phyloP scores from a whole-genome alignment of 2,329 filamentous ascomycete genomes.

The Malbranchea cinnamomea region DNA sequence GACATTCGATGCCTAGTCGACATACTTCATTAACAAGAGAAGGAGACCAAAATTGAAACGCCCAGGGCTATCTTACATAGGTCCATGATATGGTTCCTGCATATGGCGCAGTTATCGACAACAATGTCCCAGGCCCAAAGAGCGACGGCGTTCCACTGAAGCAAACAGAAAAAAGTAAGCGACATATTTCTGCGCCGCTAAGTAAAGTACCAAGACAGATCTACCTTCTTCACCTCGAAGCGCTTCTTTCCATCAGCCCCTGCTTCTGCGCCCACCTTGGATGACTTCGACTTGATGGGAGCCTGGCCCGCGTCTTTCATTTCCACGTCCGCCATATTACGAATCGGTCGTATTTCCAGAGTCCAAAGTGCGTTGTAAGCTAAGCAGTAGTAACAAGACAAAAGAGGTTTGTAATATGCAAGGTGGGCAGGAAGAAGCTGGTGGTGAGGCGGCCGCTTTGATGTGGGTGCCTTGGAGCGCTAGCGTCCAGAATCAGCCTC shows the following conservation, averaged over 20 bases:
- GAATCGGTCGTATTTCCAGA: too few relatives aligned
- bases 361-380: too few relatives aligned
- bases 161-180: neutral
- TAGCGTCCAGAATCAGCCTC: too few relatives aligned
- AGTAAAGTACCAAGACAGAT: neutral
- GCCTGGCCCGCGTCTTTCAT: slow-evolving; percentile 69
- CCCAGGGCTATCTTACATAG: too few relatives aligned
- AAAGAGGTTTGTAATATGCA: too few relatives aligned
- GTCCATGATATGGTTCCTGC: slow-evolving; percentile 99
- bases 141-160: slow-evolving; percentile 92
- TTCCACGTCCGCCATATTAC: slow-evolving; percentile 93
- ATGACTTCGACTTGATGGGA: slow-evolving; percentile 38
- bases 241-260: slow-evolving; percentile 65
- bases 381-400: too few relatives aligned
- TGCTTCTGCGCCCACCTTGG: slow-evolving; percentile 36
- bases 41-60: too few relatives aligned
- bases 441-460: too few relatives aligned
- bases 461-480: too few relatives aligned
- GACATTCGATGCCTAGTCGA: slow-evolving; percentile 74
- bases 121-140: slow-evolving; percentile 99
- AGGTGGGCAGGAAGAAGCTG: too few relatives aligned
- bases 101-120: slow-evolving; percentile 98
- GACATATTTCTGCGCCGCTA: too few relatives aligned
- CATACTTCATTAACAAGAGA: neutral
- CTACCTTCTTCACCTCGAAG: slow-evolving; percentile 97